These are phyloP conservation scores for Blastocrithidia nonstop DNA, from an alignment of 208 protist genomes.

Conservation along the genomic window DNA sequence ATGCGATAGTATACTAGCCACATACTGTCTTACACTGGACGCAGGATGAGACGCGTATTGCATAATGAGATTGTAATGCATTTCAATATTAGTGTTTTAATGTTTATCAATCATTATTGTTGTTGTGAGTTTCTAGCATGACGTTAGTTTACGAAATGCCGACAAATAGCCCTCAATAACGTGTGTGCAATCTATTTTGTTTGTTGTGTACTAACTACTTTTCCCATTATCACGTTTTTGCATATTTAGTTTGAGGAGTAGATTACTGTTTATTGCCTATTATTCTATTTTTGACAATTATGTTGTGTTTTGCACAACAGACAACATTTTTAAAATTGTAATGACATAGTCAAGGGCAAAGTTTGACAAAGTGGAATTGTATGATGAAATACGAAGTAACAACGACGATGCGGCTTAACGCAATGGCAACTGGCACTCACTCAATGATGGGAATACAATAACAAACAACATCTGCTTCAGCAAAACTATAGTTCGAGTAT, in stretches of 20 bases:
- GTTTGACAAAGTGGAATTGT: conserved; percentile 6
- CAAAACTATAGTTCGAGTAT: too few species aligned
- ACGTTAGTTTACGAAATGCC: too few species aligned
- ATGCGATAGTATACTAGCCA: too few species aligned
- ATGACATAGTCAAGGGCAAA: conserved; percentile 16
- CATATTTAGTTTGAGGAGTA: too few species aligned
- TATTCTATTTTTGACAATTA: too few species aligned
- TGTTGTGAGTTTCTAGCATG: too few species aligned
- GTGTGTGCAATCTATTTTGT: conserved; percentile 11
- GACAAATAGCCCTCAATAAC: conserved; percentile 30
- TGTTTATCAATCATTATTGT: too few species aligned
- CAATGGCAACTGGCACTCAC: conserved; percentile 38
- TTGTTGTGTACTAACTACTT: too few species aligned
- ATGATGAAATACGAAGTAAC: conserved; percentile 10
- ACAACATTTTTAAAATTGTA: conserved; percentile 7
- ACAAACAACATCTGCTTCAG: conserved; percentile 17
- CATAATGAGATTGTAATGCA: conserved; percentile 20
- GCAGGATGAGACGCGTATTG: conserved; percentile 35
- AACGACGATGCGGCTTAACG: conserved; percentile 28
- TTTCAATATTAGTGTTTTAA: conserved; percentile 1
- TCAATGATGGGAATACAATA: conserved; percentile 26
- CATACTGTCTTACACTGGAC: conserved; percentile 54
- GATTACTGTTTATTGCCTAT: too few species aligned
- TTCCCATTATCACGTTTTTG: too few species aligned
- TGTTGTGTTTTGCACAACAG: not conserved